Evolutionary conservation across 2,329 filamentous ascomycete species (phyloP).

Genomic region (Neopestalotiopsis sp.): DNA sequence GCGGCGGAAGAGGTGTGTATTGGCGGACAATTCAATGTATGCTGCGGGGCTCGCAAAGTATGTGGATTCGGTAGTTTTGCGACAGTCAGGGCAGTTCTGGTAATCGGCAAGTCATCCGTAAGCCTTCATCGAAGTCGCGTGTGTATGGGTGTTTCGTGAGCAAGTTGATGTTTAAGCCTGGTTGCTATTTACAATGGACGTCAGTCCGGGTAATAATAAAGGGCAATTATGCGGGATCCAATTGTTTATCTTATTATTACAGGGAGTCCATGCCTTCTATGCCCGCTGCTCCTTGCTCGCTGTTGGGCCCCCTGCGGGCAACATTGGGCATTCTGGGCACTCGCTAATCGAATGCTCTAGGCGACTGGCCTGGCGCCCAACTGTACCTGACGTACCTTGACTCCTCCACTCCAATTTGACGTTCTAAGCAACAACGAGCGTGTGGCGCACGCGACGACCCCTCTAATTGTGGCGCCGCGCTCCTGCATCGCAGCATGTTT

Average conservation of each 20-base stretch:
- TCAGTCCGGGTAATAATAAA: conserved; percentile 3
- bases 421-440: neutral
- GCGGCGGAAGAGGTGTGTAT: neutral
- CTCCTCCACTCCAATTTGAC: neutral
- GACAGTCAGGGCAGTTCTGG: neutral
- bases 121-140: conserved; percentile 7
- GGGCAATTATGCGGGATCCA: conserved; percentile 12
- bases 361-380: neutral
- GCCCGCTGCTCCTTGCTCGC: neutral
- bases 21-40: neutral
- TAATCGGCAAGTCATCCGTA: neutral
- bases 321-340: neutral
- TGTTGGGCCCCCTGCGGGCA: neutral
- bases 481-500: neutral
- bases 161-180: conserved; percentile 6
- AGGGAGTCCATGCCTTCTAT: conserved; percentile 12
- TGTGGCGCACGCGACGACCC: conserved; percentile 15
- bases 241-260: conserved; percentile 15
- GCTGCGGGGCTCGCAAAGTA: too few species aligned
- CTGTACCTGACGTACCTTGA: neutral
- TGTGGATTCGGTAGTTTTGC: neutral
- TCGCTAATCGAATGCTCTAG: neutral
- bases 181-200: conserved; percentile 17
- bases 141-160: neutral
- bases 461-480: conserved; percentile 16